Base-by-base conservation (phyloP, 1,284 basidiomycete genomes). In the Apiotrichum akiyoshidainum region DNA sequence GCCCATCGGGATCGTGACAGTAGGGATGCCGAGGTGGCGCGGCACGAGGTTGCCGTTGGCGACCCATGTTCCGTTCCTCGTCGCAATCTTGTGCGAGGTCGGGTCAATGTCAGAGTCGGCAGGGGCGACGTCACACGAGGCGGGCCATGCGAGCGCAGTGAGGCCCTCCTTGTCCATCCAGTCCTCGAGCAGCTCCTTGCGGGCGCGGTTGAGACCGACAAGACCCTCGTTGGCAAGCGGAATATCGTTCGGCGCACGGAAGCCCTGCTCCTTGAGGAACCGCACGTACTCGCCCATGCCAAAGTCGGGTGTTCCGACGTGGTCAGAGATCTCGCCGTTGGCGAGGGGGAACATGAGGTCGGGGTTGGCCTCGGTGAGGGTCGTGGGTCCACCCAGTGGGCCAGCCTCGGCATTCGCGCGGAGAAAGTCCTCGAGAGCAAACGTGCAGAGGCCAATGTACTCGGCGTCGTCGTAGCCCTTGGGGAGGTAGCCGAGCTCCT, bases 231-330 rank as follows among this genome's bases (percentile, higher is more conserved):
- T 31, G 10, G 46, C 35, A 3, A 34, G n/a, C 2, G 52, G 42
- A 6, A 58, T 46, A 2, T 54, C 57, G 1, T n/a, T 19, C 2
- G 57, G 57, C 10, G 35, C 33, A 13, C 44, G 16, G 5, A 16
- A 17, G 1, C 42, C 19, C 33, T 41, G 41, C 19, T 41, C 42
- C 2, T 26, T 13, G 0, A 54, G 26, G 10, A 58, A 10, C 10
- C 40, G 19, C 35, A 58, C 57, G n/a, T 58, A 58, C 14, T 31
- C 19, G 12, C 46, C 57, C 57, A 58, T 58, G n/a, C 37, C 57
- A 33, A 49, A 49, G 42, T 58, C 52, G 3, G 45, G 45, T 19
- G 19, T 14, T 19, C 46, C 46, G 39, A n/a, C 17, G 11, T 53
- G 22, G n/a, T 45, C 42, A 7, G 13, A 17, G 21, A 54, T 54